These are phyloP conservation scores for Chamaecrista fasciculata DNA, from an alignment of 306 rosid species.

Conservation along the genomic window DNA sequence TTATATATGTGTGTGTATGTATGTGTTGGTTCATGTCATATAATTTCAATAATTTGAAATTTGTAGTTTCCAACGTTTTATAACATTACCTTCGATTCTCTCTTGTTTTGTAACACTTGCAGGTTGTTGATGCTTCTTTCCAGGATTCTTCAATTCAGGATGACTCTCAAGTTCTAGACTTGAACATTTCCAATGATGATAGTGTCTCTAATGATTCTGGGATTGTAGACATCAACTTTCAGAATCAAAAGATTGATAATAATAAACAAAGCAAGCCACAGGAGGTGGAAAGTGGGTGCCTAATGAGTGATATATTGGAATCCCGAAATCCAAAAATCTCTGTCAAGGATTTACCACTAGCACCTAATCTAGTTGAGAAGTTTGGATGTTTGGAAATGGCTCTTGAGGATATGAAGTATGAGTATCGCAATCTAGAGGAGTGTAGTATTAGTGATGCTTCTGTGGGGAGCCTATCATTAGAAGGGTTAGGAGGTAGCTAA, in stretches of 20 bases:
- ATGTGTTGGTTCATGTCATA: too few species aligned
- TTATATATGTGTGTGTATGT: too few species aligned
- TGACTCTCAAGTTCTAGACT: constrained; percentile 46
- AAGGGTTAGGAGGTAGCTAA: constrained; percentile 74
- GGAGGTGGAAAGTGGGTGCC: too few species aligned
- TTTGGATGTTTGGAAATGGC: constrained; percentile 40
- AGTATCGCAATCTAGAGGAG: constrained; percentile 60
- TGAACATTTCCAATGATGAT: constrained; percentile 52
- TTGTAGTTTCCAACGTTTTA: constrained; percentile 2
- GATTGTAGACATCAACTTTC: constrained; percentile 40
- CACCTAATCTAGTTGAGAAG: constrained; percentile 27
- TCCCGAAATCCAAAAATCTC: too few species aligned
- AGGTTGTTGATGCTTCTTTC: constrained; percentile 72
- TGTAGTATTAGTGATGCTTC: constrained; percentile 61
- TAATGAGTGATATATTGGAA: too few species aligned
- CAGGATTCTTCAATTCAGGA: constrained; percentile 39
- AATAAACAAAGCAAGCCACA: constrained; percentile 18
- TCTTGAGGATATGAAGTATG: constrained; percentile 74
- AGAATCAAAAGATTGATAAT: constrained; percentile 32
- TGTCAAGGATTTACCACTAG: too few species aligned
- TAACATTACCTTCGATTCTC: not conserved
- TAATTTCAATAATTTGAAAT: too few species aligned
- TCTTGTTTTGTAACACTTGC: constrained; percentile 15
- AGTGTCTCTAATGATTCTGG: constrained; percentile 30
- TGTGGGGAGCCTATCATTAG: constrained; percentile 81